Percentiles rank a stretch among this genome's conserved stretches.
Conservation (phyloP, 2,329 filamentous ascomycete species). For the Fusarium musae region DNA sequence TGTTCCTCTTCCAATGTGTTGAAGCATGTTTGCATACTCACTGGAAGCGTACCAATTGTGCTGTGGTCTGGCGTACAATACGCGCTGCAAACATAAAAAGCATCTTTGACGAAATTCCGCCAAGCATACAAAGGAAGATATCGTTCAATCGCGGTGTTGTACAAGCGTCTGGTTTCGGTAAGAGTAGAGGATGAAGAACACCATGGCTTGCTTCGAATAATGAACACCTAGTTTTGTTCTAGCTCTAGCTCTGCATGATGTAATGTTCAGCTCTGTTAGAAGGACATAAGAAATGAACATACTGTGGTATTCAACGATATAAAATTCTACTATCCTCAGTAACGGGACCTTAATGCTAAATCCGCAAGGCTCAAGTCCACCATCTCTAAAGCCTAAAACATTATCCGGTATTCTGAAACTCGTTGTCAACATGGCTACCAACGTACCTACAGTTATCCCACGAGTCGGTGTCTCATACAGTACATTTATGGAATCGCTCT, state of each 20-base stretch:
- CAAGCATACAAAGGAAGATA: not conserved
- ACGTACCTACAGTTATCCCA: not conserved
- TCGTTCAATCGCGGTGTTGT: rapidly evolving
- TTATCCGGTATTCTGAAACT: not conserved
- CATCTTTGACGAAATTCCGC: too few relatives aligned
- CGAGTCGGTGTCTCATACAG: not conserved
- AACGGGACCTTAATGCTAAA: too few relatives aligned
- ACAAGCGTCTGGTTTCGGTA: too few relatives aligned
- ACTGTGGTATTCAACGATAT: not conserved
- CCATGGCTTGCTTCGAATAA: not conserved
- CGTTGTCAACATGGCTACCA: not conserved
- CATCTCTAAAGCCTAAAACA: too few relatives aligned
- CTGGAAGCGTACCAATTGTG: not conserved
- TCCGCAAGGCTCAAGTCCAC: rapidly evolving
- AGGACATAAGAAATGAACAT: not conserved
- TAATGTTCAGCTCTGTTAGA: not conserved
- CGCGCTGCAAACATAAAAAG: not conserved
- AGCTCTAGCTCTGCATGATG: too few relatives aligned
- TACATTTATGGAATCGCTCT: not conserved
- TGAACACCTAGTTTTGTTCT: not conserved
- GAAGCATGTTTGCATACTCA: too few relatives aligned
- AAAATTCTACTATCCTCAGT: not conserved
- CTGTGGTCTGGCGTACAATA: too few relatives aligned
- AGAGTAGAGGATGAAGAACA: rapidly evolving
- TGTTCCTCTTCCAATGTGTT: not conserved